Conservation (phyloP, 1,139 yeast genomes). For the Lodderomyces beijingensis region DNA sequence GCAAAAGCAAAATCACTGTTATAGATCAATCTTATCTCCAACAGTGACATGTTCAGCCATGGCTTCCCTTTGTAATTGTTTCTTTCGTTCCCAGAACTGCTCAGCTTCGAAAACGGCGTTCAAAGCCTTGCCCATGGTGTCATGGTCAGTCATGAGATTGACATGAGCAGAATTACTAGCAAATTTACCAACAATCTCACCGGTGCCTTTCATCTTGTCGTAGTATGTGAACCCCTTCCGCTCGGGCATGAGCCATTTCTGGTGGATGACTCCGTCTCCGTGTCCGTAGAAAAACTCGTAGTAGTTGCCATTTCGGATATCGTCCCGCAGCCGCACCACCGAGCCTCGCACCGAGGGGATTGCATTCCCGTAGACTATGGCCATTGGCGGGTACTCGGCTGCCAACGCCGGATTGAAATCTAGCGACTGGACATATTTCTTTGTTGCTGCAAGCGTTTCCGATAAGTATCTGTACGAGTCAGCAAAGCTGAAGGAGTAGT, state of each 20-base stretch:
- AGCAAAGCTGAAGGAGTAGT: slow-evolving; percentile 39
- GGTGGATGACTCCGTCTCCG: slow-evolving; percentile 91
- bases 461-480: slow-evolving; percentile 63
- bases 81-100: slow-evolving; percentile 25
- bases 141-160: slow-evolving; percentile 67
- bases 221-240: slow-evolving; percentile 53
- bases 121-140: slow-evolving; percentile 68
- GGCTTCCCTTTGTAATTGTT: slow-evolving; percentile 3
- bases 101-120: slow-evolving; percentile 56
- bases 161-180: slow-evolving; percentile 73
- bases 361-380: slow-evolving; percentile 70
- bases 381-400: slow-evolving; percentile 73
- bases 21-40: background rate
- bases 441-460: slow-evolving; percentile 58
- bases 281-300: slow-evolving; percentile 78
- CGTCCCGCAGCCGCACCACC: slow-evolving; percentile 55
- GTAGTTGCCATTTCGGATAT: slow-evolving; percentile 67
- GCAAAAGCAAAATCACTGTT: background rate
- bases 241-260: slow-evolving; percentile 78
- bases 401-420: slow-evolving; percentile 45
- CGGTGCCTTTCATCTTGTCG: slow-evolving; percentile 29
- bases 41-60: background rate
- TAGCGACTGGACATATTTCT: slow-evolving; percentile 54
- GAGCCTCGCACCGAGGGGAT: slow-evolving; percentile 86
- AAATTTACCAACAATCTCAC: slow-evolving; percentile 62